Evolutionary conservation across 2,329 filamentous ascomycete genomes (phyloP), one percentile per base, ranked within the genome.

Genomic region (Nothopassalora personata): DNA sequence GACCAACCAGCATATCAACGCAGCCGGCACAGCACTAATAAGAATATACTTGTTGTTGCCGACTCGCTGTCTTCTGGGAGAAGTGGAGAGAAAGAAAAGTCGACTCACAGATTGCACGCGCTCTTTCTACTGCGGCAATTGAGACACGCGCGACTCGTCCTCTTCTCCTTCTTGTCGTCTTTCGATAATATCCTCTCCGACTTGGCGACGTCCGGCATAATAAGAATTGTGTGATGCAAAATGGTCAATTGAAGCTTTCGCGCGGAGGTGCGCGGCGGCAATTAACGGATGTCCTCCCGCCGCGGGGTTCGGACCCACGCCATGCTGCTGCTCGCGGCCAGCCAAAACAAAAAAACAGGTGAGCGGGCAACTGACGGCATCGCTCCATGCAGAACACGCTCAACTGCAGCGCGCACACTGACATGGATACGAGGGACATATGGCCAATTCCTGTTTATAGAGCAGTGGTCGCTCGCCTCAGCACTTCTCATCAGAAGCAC

Each of bases 21-120:
- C 10, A 5, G 34, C 34, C 34, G 34, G 34, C 10, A 15, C 2
- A 34, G 33, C 34, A 36, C 23, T 23, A 23, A 23, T 3, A n/a
- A n/a, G n/a, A 23, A 43, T 43, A 43, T 43, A 13, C 39, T 18
- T 43, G 39, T 15, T 3, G 23, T 23, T 23, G 13, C 39, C 39
- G 39, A 18, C 39, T 43, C 39, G 39, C 39, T 8, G 39, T 43
- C 13, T 43, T 36, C 5, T 10, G 4, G 11, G 10, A 15, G 34
- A 13, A 19, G 31, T 51, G 46, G 23, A 23, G 23, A n/a, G n/a
- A n/a, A n/a, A n/a, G 28, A 9, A 5, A n/a, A 18, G 27, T 18
- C 15, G n/a, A 74, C 79, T 72, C 74, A 81, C 79, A 81, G 69
- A 64, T 80, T 77, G 70, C 79, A 81, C 65, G 77, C 77, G 45